Evolutionary conservation across 139 green algal genomes (phyloP), one percentile per base, ranked within the genome.

Genomic region (Mesotaenium endlicherianum): DNA sequence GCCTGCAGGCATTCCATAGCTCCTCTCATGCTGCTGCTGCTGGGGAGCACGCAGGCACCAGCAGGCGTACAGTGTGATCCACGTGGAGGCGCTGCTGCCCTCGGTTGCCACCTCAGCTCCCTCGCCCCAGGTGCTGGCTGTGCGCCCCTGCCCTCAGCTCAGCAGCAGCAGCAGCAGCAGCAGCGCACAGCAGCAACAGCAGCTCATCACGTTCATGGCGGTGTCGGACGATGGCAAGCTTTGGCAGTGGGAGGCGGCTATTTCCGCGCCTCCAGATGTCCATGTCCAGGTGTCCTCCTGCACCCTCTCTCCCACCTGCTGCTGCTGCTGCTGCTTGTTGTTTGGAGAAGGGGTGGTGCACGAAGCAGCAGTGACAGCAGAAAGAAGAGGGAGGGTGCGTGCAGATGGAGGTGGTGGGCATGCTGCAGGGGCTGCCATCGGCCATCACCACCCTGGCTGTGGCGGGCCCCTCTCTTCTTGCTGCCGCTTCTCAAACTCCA

Each of bases 161-260:
- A 72, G 11, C 36, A 72, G 60, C 11, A 47, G 36, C 41, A 14
- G 60, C 20, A 76, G 75, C 60, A 75, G 55, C 42, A 77, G 49
- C 42, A n/a, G n/a, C n/a, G 59, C 6, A 47, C 5, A 72, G 11
- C 36, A 72, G 60, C 11, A 47, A 36, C 41, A 14, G 60, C 20
- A 76, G 75, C 60, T 64, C 42, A 77, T 38, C 42, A 39, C 40
- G 49, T 17, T 86, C 36, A 39, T 86, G 80, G 41, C 49, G 11
- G 36, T 86, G 20, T 86, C 76, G 17, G 80, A 86, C 74, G 80
- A 86, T 30, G 45, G 77, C 34, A 85, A 75, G 70, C 36, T 86
- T 30, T 86, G 80, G 80, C 47, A 86, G 31, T 86, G 80, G 80
- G 41, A 41, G 36, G 80, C 74, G 17, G 44, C 17, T 34, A 68